A percentile compares a stretch with the other conserved stretches of the same genome.
These are phyloP conservation scores for Penicillium egyptiacum DNA, from an alignment of 495 filamentous ascomycete genomes.

Conservation along the genomic window DNA sequence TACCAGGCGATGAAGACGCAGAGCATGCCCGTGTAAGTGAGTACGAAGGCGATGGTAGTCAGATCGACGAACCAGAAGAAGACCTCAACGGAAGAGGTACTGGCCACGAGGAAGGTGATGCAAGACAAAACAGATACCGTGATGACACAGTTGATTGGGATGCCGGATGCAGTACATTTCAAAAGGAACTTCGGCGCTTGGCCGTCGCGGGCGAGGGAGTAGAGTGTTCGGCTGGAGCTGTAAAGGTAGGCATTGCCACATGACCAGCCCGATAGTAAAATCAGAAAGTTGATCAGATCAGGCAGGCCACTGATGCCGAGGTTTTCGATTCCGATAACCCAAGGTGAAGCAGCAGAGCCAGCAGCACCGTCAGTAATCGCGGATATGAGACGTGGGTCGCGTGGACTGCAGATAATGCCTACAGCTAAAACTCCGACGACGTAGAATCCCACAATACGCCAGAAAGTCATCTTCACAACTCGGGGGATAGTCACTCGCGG, in stretches of 20 bases:
- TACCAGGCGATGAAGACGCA: constrained; percentile 58
- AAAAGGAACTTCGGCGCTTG: constrained; percentile 57
- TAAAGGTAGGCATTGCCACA: constrained; percentile 77
- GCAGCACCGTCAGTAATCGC: constrained; percentile 44
- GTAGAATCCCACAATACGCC: constrained; percentile 83
- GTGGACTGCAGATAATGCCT: constrained; percentile 47
- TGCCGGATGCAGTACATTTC: constrained; percentile 45
- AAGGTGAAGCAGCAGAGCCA: constrained; percentile 51
- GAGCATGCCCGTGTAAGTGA: constrained; percentile 57
- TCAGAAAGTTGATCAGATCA: constrained; percentile 71
- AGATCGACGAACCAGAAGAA: constrained; percentile 61
- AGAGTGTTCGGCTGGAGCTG: constrained; percentile 69
- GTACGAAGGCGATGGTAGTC: constrained; percentile 50
- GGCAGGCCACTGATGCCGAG: constrained; percentile 63
- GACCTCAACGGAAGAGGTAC: constrained; percentile 50
- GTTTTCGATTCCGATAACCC: constrained; percentile 57
- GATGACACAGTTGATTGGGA: constrained; percentile 60
- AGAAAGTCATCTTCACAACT: constrained; percentile 78
- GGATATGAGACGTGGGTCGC: constrained; percentile 55
- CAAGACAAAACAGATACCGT: constrained; percentile 55
- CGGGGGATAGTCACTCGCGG: constrained; percentile 73
- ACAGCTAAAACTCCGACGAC: constrained; percentile 54
- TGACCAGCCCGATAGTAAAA: constrained; percentile 65
- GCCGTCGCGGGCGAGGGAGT: constrained; percentile 67
- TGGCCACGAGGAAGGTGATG: constrained; percentile 63